Conservation (phyloP, 495 filamentous ascomycete genomes). For the Xylaria curta region DNA sequence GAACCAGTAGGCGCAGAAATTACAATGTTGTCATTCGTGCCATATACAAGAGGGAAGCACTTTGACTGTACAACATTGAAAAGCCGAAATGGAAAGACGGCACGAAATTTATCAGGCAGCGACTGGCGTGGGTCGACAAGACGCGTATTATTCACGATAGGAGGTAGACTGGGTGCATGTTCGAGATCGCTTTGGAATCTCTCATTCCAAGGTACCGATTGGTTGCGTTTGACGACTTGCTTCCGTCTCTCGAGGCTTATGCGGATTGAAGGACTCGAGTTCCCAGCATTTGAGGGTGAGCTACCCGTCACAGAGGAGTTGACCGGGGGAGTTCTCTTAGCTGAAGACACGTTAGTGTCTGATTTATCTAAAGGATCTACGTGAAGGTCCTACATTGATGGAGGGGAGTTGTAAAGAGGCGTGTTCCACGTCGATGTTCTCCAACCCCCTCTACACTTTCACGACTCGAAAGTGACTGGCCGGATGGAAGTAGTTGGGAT, state of each 20-base stretch:
- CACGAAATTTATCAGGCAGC: slow-evolving; percentile 78
- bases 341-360: slow-evolving; percentile 31
- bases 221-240: slow-evolving; percentile 22
- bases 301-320: slow-evolving; percentile 36
- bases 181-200: slow-evolving; percentile 32
- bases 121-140: slow-evolving; percentile 71
- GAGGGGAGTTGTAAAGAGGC: slow-evolving; percentile 41
- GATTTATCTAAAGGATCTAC: neutral
- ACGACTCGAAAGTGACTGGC: slow-evolving; percentile 20
- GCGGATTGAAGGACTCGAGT: slow-evolving; percentile 50
- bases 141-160: slow-evolving; percentile 66
- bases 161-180: slow-evolving; percentile 42
- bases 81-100: slow-evolving; percentile 78
- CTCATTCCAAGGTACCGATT: slow-evolving; percentile 24
- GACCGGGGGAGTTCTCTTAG: slow-evolving; percentile 27
- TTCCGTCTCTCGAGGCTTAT: slow-evolving; percentile 39
- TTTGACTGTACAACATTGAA: slow-evolving; percentile 95
- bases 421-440: slow-evolving; percentile 38
- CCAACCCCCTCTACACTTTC: slow-evolving; percentile 30
- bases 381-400: slow-evolving; percentile 37
- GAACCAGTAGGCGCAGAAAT: slow-evolving; percentile 91
- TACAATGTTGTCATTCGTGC: slow-evolving; percentile 81
- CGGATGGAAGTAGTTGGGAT: slow-evolving; percentile 24
- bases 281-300: slow-evolving; percentile 39
- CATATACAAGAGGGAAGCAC: slow-evolving; percentile 76